Conservation (phyloP, 441 rosid species). For the Gossypium lobatum region DNA sequence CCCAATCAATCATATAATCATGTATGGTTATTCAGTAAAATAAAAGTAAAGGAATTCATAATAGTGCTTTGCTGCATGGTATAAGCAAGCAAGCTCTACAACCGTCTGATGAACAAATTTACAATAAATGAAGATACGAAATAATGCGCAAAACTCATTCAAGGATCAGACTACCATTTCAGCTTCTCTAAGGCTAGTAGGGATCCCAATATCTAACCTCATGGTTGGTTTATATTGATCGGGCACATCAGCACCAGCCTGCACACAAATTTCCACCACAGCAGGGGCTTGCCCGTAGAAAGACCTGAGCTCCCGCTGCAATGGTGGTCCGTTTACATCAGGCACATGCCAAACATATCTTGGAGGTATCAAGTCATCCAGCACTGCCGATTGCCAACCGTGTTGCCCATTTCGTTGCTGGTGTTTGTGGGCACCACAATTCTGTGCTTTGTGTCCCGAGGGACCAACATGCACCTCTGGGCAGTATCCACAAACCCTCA, state of each 20-base stretch:
- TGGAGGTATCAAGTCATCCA: constrained; percentile 82
- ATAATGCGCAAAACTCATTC: background rate
- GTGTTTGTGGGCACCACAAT: constrained; percentile 93
- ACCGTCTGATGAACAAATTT: background rate
- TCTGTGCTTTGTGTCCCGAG: constrained; percentile 86
- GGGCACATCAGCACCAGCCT: constrained; percentile 71
- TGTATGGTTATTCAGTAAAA: too few species aligned
- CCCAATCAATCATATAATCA: too few species aligned
- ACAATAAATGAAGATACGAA: background rate
- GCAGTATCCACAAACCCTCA: constrained; percentile 92
- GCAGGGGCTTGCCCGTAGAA: constrained; percentile 92
- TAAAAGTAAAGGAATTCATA: background rate
- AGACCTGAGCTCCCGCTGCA: constrained; percentile 59
- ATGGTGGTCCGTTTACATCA: constrained; percentile 51
- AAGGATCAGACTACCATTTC: constrained; percentile 82
- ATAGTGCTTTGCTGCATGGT: background rate
- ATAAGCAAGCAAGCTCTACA: background rate
- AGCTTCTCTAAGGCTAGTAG: constrained; percentile 57
- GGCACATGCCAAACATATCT: constrained; percentile 94
- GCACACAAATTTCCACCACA: constrained; percentile 79
- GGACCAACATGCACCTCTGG: constrained; percentile 87
- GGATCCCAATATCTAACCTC: constrained; percentile 90
- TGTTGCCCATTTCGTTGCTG: constrained; percentile 95
- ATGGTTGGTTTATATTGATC: constrained; percentile 80
- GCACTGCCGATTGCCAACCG: constrained; percentile 90